These are phyloP conservation scores for Pseudogymnoascus sp. DNA, from an alignment of 2,329 filamentous ascomycete genomes.

Conservation along the genomic window DNA sequence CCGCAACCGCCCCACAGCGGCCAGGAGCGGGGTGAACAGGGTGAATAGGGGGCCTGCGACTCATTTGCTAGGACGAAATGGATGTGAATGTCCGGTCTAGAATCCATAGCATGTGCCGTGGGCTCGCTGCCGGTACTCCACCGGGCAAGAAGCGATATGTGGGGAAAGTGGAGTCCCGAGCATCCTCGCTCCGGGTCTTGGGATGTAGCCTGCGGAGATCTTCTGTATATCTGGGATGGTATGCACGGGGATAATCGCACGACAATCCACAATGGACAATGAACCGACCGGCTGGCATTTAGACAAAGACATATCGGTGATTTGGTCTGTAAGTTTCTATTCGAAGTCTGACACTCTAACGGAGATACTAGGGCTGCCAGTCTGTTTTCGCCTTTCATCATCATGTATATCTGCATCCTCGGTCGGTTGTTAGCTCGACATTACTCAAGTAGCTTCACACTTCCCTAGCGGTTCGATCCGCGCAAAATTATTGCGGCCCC, in stretches of 20 bases:
- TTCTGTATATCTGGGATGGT: background rate
- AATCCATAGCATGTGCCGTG: constrained; percentile 1
- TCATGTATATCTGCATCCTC: background rate
- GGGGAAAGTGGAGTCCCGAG: background rate
- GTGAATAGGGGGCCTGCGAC: background rate
- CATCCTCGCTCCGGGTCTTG: background rate
- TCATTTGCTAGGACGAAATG: background rate
- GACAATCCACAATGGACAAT: background rate
- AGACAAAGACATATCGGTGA: background rate
- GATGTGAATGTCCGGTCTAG: background rate
- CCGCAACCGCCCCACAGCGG: background rate
- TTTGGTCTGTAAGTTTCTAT: background rate
- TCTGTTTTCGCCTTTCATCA: background rate
- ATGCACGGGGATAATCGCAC: background rate
- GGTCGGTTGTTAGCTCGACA: background rate
- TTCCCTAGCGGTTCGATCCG: background rate
- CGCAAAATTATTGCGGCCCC: background rate
- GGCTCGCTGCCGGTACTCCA: background rate
- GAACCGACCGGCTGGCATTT: background rate
- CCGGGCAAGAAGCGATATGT: background rate
- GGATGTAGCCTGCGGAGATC: background rate
- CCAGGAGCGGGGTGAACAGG: constrained; percentile 1
- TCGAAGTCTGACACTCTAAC: background rate
- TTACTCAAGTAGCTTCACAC: background rate
- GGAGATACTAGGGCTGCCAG: background rate